phyloP scores from a whole-genome alignment of 805 yeast genomes.

The Kluyveromyces starmeri region DNA sequence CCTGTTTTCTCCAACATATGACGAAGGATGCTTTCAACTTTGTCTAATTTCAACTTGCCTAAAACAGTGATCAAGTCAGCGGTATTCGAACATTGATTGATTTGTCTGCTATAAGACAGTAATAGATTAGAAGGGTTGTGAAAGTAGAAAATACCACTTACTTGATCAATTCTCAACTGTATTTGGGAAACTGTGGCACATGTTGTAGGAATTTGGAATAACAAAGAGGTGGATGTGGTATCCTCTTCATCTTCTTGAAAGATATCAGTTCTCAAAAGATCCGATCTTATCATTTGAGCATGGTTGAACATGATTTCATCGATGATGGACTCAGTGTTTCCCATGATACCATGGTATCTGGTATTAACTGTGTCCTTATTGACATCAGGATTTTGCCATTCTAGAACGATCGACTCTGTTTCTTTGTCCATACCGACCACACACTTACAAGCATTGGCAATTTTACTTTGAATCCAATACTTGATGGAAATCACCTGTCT shows the following conservation, averaged over 20 bases:
- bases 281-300: constrained; percentile 25
- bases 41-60: constrained; percentile 26
- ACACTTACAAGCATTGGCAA: constrained; percentile 24
- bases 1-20: constrained; percentile 31
- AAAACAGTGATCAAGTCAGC: constrained; percentile 22
- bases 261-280: constrained; percentile 22
- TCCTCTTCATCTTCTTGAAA: constrained; percentile 27
- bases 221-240: constrained; percentile 16
- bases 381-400: constrained; percentile 22
- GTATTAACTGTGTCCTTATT: constrained; percentile 15
- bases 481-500: constrained; percentile 24
- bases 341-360: constrained; percentile 19
- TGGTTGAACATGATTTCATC: constrained; percentile 31
- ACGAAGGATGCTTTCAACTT: constrained; percentile 21
- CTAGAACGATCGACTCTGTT: constrained; percentile 18
- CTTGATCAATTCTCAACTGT: constrained; percentile 26
- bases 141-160: constrained; percentile 27
- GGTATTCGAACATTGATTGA: constrained; percentile 22
- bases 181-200: constrained; percentile 25
- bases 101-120: constrained; percentile 19
- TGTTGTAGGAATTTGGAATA: constrained; percentile 28
- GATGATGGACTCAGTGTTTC: constrained; percentile 24
- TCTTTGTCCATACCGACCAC: constrained; percentile 23
- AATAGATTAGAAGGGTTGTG: constrained; percentile 26
- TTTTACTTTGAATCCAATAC: constrained; percentile 28